Base-by-base conservation (phyloP, 306 rosid genomes). In the Amphicarpaea edgeworthii region DNA sequence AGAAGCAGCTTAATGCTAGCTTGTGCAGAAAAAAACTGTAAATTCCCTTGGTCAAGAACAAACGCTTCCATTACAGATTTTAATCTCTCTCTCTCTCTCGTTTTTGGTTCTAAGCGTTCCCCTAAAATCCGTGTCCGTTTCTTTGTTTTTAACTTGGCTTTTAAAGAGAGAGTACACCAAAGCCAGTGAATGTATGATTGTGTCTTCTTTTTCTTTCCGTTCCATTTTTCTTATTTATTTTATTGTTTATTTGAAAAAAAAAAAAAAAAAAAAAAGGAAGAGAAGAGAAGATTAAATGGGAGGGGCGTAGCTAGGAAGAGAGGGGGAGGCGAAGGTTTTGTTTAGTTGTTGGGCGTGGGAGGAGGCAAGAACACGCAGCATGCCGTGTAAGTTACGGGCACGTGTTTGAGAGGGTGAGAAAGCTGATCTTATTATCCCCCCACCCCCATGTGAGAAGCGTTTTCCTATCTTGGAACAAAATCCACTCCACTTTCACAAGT, bases 321-420 rank as follows among this genome's bases (percentile, higher is more conserved):
- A n/a, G 67, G 10, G 26, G 65, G 66, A 5, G 69, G 28, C 6
- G 24, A 42, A 51, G 62, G 68, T 47, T 76, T 57, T 50, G 79
- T 73, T 77, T 50, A 72, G 70, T 68, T 77, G 84, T 72, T 67
- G 78, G 81, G 77, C 1, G 68, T 38, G 57, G 66, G 50, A 38
- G 23, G 75, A 42, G 59, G 76, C 63, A 68, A 70, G 72, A 47
- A 73, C 78, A 59, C 42, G 37, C 77, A 57, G 53, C 87, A 60
- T 77, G 83, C 70, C 83, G 86, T 82, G 82, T 55, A 72, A 81
- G 78, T 77, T 68, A 82, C 80, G 71, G 84, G 76, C 88, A 86
- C 83, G 85, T 78, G 87, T 86, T 57, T 75, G 79, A 67, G 84
- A 69, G 58, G 83, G 49, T 84, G 45, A 46, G 68, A 84, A 81